Base-by-base conservation (phyloP, 2,329 filamentous ascomycete species). In the Alternaria solani region DNA sequence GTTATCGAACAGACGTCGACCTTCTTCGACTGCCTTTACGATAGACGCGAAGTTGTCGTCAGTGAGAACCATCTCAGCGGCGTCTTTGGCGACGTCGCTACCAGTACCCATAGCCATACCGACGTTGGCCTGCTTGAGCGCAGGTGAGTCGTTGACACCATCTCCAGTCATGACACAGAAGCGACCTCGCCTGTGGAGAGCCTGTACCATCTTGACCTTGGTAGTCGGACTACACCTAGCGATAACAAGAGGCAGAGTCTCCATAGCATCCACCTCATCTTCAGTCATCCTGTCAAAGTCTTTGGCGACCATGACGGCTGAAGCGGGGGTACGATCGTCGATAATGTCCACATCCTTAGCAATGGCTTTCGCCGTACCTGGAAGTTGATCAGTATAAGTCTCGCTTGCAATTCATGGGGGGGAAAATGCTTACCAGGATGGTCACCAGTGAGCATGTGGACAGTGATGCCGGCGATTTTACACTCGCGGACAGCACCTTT, bases 401-500 rank as follows among this genome's bases (percentile, higher is more conserved):
- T 11, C 42, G n/a, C 4, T 7, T 18, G 2, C 42, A 18, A 3
- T 28, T 18, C 4, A 23, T 18, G 9, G 14, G n/a, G 16, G 14
- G 23, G 14, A 44, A 0, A n/a, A 0, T n/a, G 5, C 42, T 28
- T 44, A 44, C 79, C 80, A 28, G 79, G 76, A 59, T 83, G 81
- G 39, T 83, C 81, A 43, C 81, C 81, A 39, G 81, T 83, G 28
- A 83, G 74, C 81, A 83, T 83, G 63, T 83, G 81, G 1, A 83
- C 81, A 0, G 78, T 80, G 46, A 83, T 82, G n/a, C 81, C 81
- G 42, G 81, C 81, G 41, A 76, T 70, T 58, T 82, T 80, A 36
- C 81, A 83, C 56, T 80, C 76, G 26, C 74, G 74, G 48, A 83
- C 81, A 16, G 81, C 80, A 36, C 75, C 85, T 23, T 89, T 91